These are phyloP conservation scores for Neopestalotiopsis sp. DNA, from an alignment of 2,329 filamentous ascomycete species.

Conservation along the genomic window DNA sequence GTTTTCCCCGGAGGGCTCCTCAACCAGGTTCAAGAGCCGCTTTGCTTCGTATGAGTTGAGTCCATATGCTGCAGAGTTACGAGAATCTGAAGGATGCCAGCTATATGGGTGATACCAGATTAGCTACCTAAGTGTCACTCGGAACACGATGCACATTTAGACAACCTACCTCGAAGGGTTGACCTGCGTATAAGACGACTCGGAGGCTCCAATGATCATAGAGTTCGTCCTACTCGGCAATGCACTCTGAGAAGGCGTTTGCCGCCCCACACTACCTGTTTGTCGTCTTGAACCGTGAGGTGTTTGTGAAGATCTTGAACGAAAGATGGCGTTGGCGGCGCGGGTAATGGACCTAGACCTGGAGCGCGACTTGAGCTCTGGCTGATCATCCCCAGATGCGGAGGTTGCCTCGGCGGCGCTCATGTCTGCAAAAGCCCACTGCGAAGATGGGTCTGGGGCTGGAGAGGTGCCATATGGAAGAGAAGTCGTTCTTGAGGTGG, in stretches of 20 bases:
- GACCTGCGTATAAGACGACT: slow-evolving; percentile 25
- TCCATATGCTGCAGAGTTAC: slow-evolving; percentile 49
- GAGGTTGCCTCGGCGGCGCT: slow-evolving; percentile 6
- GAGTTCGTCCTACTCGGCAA: slow-evolving; percentile 39
- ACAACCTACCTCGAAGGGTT: slow-evolving; percentile 25
- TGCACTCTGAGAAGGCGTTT: slow-evolving; percentile 27
- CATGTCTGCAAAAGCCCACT: slow-evolving; percentile 14
- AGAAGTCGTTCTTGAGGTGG: slow-evolving; percentile 34
- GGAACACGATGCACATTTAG: not conserved
- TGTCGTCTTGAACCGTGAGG: slow-evolving; percentile 26
- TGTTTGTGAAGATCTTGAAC: slow-evolving; percentile 41
- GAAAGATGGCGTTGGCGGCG: slow-evolving; percentile 40
- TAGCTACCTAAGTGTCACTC: slow-evolving; percentile 8
- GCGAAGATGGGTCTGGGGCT: slow-evolving; percentile 27
- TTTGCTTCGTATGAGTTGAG: slow-evolving; percentile 51
- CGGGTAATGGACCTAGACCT: slow-evolving; percentile 23
- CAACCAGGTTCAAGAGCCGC: slow-evolving; percentile 46
- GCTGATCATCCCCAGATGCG: slow-evolving; percentile 20
- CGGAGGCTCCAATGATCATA: slow-evolving; percentile 32
- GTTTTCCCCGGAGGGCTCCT: slow-evolving; percentile 40
- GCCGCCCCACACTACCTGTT: slow-evolving; percentile 35
- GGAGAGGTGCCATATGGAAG: slow-evolving; percentile 29
- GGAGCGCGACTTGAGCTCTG: not conserved
- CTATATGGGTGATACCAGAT: slow-evolving; percentile 21
- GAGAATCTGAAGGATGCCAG: slow-evolving; percentile 38